Conservation (phyloP, 2,329 filamentous ascomycete species). For the Ascochyta lentis region DNA sequence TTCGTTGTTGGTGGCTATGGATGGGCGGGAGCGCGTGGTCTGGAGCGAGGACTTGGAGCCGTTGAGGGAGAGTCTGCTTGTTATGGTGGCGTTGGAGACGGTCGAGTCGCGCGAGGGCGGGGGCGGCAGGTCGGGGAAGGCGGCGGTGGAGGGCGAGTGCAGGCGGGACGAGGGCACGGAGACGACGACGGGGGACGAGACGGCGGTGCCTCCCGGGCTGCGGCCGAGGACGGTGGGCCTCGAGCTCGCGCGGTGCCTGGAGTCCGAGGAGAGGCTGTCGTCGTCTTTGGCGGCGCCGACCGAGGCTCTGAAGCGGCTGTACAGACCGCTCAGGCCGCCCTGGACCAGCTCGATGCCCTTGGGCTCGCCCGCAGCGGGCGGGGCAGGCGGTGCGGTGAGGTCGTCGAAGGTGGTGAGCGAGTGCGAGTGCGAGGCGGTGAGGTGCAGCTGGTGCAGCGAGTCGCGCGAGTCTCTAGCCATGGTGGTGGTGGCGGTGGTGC, state of each 20-base stretch:
- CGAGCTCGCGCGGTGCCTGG: slow-evolving; percentile 25
- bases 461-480: slow-evolving; percentile 38
- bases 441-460: slow-evolving; percentile 83
- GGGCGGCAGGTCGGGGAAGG: slow-evolving; percentile 43
- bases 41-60: slow-evolving; percentile 38
- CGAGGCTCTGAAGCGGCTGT: slow-evolving; percentile 81
- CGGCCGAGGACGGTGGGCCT: slow-evolving; percentile 17
- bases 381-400: slow-evolving; percentile 73
- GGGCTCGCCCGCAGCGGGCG: slow-evolving; percentile 66
- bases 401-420: slow-evolving; percentile 93
- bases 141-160: slow-evolving; percentile 48
- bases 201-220: slow-evolving; percentile 38
- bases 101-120: slow-evolving; percentile 47
- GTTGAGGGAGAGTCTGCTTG: slow-evolving; percentile 42
- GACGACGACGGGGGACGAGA: slow-evolving; percentile 46
- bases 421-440: slow-evolving; percentile 82
- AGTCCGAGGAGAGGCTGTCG: slow-evolving; percentile 30
- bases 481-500: slow-evolving; percentile 5
- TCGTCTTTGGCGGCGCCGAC: slow-evolving; percentile 72
- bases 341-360: slow-evolving; percentile 79
- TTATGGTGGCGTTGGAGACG: slow-evolving; percentile 35
- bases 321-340: slow-evolving; percentile 86
- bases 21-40: slow-evolving; percentile 40
- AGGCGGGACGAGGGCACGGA: slow-evolving; percentile 46
- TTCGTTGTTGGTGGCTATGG: slow-evolving; percentile 33